These are phyloP conservation scores for Syzygium aqueum DNA, from an alignment of 345 rosid genomes.

Conservation along the genomic window DNA sequence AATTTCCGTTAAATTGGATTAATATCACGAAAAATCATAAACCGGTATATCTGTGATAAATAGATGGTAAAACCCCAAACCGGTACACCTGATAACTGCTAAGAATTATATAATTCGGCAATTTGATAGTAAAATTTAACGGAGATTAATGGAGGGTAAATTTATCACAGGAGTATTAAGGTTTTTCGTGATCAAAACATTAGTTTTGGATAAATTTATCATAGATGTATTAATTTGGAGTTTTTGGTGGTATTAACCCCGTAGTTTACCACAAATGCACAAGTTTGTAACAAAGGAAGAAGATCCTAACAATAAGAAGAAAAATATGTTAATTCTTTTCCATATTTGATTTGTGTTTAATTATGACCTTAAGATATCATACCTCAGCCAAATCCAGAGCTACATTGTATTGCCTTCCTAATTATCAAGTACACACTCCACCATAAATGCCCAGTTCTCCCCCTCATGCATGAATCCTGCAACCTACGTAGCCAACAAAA, in stretches of 20 bases:
- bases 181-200: fast-evolving
- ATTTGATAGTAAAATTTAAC: too few relatives aligned
- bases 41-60: too few relatives aligned
- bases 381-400: not conserved
- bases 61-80: too few relatives aligned
- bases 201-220: fast-evolving
- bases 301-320: not conserved
- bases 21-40: too few relatives aligned
- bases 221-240: not conserved
- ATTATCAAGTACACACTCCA: not conserved
- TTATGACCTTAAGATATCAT: not conserved
- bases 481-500: not conserved
- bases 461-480: not conserved
- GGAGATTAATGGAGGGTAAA: too few relatives aligned
- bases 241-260: too few relatives aligned
- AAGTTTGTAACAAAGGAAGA: not conserved
- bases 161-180: not conserved
- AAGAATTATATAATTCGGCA: too few relatives aligned
- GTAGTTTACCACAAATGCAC: not conserved
- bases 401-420: not conserved
- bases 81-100: too few relatives aligned
- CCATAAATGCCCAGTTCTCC: not conserved
- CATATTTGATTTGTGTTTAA: not conserved
- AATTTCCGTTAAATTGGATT: too few relatives aligned
- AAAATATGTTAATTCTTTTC: not conserved